phyloP scores from a whole-genome alignment of 2,329 filamentous ascomycete species.

The Aspergillus niger region DNA sequence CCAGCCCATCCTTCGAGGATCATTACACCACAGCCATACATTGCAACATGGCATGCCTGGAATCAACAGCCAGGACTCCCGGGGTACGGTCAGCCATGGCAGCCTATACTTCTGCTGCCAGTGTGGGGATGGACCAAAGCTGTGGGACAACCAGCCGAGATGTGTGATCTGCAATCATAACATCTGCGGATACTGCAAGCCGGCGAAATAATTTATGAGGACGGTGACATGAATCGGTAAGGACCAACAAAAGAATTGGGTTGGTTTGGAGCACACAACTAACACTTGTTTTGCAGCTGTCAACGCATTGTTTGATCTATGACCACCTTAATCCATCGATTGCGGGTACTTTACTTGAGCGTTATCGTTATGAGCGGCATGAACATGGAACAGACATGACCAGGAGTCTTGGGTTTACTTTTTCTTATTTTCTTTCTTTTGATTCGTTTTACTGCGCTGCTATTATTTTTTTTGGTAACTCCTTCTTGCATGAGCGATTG shows the following conservation, averaged over 20 bases:
- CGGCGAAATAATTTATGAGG: slow-evolving; percentile 29
- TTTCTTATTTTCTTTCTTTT: slow-evolving; percentile 3
- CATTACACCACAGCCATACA: neutral
- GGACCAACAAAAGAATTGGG: too few species aligned
- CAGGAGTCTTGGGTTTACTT: slow-evolving; percentile 13
- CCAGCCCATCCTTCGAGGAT: neutral
- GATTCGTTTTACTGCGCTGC: neutral
- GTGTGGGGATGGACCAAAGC: slow-evolving; percentile 43
- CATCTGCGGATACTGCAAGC: slow-evolving; percentile 32
- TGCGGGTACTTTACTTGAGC: slow-evolving; percentile 8
- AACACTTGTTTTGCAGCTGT: neutral
- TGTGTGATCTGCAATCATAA: slow-evolving; percentile 39
- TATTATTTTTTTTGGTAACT: neutral
- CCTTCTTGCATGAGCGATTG: neutral
- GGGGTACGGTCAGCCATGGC: slow-evolving; percentile 11
- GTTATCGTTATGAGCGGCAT: slow-evolving; percentile 6
- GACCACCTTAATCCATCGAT: neutral
- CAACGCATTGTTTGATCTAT: neutral
- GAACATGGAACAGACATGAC: slow-evolving; percentile 12
- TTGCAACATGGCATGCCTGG: neutral
- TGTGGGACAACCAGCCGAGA: slow-evolving; percentile 34
- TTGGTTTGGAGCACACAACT: neutral
- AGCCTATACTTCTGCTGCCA: slow-evolving; percentile 43
- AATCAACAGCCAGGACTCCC: slow-evolving; percentile 9
- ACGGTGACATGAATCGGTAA: neutral